Conservation (phyloP, 495 filamentous ascomycete genomes). For the Podospora pseudocomata region DNA sequence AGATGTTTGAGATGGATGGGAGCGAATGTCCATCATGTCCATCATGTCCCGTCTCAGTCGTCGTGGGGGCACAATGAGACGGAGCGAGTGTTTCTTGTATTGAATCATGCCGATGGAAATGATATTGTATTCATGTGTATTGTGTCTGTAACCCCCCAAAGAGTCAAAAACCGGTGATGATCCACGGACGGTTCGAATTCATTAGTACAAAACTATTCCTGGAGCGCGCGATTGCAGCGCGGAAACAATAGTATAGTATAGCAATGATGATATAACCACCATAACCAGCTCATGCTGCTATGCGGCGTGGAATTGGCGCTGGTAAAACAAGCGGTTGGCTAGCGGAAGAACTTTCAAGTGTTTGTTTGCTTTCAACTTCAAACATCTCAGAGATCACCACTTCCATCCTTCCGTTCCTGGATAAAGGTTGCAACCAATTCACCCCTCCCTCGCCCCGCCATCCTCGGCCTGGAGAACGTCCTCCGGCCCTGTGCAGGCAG, state of each 20-base stretch:
- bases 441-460: background rate
- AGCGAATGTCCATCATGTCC: background rate
- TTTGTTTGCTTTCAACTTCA: background rate
- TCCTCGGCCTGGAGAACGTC: too few species aligned
- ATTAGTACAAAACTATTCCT: background rate
- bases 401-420: background rate
- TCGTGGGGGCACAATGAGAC: background rate
- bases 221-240: background rate
- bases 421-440: background rate
- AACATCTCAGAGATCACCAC: background rate
- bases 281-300: background rate
- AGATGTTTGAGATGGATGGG: background rate
- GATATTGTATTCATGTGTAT: background rate
- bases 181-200: background rate
- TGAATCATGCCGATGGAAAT: background rate
- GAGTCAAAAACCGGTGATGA: background rate
- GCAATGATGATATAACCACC: background rate
- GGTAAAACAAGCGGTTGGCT: background rate
- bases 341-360: background rate
- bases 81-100: background rate
- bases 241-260: background rate
- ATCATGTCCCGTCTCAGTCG: background rate
- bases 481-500: too few species aligned
- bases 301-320: background rate
- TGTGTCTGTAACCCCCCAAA: background rate